Evolutionary conservation across 2,329 filamentous ascomycete genomes (phyloP), one percentile per base, ranked within the genome.

Genomic region (Hypoxylon sp.): DNA sequence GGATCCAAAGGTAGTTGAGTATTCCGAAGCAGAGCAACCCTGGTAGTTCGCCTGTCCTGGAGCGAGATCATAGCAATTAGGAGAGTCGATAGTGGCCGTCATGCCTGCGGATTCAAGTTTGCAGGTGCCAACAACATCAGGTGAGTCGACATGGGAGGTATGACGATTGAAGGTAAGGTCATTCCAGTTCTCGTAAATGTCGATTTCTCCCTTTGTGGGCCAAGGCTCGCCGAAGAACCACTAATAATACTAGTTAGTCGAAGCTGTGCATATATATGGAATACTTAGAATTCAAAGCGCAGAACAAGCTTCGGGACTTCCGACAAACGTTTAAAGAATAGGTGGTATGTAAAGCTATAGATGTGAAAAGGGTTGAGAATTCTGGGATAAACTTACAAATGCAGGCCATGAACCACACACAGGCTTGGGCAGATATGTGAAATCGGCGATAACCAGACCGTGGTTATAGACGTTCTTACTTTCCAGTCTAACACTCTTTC

Each of bases 391-490:
- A 67, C 81, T 79, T 81, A 87, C 84, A 90, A 84, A 80, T 7
- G 91, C 90, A 3, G 91, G 91, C 91, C 91, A 94, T 6, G 86
- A 84, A 55, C 92, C 91, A 72, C 91, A 93, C 46, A 84, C 81
- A 9, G 85, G 83, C 60, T 82, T 83, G 30, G 91, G 91, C 80
- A 94, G 89, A 73, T 93, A 90, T 13, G 81, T 83, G 70, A 93
- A 87, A 75, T 93, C 89, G 48, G 90, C 82, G 46, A 94, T 87
- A 73, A 93, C 86, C 28, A 93, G 86, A 25, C 90, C 91, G 63
- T 88, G 83, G 68, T 84, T 87, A 80, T 91, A 94, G 5, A 79
- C 76, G 52, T 84, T 83, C 63, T 84, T 89, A 75, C 89, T 91
- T 67, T 88, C 86, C 14, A 94, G 77, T 38, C 91, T 85, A 30